Base-by-base conservation (phyloP, 108 stramenopile genomes). In the Skeletonema costatum region DNA sequence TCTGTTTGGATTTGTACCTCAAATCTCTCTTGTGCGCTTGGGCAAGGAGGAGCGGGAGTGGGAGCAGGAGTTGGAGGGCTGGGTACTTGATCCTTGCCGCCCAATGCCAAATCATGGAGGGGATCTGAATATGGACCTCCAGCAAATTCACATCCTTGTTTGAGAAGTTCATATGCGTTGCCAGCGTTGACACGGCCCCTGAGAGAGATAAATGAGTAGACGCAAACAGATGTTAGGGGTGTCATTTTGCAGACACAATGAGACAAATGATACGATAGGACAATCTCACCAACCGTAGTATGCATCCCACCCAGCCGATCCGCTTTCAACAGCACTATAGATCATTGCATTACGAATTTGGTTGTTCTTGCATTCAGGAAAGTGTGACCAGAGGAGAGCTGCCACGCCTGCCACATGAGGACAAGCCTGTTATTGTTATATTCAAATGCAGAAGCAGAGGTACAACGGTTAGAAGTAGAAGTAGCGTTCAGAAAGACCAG, bases 361-460 rank as follows among this genome's bases (percentile, higher is more conserved):
- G 25, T 25, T 25, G 25, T 65, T 14, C 46, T 77, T 75, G 58
- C 82, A 83, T 39, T 82, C 59, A 21, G 90, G 90, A 66, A 73
- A 80, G 48, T 75, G 73, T 11, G 73, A 71, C 81, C 72, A 74
- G 8, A 90, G 58, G 19, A 89, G 74, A 2, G 93, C 93, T 17
- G 87, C 87, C 31, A 87, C 87, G 38, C 89, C 93, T 0, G 91
- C 79, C 14, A 94, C 91, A 46, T 92, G 91, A 17, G 91, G 89
- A 12, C 75, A 64, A 16, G 91, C 89, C 35, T 36, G 35, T 36
- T 6, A 6, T 36, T 36, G 35, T 36, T 6, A 6, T 36, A 6
- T 36, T 36, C 5, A 36, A 36, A 87, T 14, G 3, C 25, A 25
- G 25, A 25, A 25, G 3, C 66, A 51, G 17, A 14, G 32, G 25